Percentiles rank a stretch among this genome's conserved stretches.
phyloP scores from a whole-genome alignment of 73 alveolate genomes.

The Chromera velia region DNA sequence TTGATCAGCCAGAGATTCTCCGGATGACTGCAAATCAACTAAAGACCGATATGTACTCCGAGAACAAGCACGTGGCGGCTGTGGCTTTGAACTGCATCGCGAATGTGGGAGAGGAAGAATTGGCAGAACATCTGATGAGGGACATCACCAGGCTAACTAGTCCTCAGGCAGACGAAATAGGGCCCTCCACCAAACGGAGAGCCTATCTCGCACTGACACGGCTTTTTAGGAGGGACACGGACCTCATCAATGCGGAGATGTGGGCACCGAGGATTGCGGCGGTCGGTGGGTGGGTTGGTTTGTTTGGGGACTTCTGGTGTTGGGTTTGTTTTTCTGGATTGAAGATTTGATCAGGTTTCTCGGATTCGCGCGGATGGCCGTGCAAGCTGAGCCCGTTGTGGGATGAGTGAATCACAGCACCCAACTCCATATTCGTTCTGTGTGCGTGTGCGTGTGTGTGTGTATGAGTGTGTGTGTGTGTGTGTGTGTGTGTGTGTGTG shows the following conservation, averaged over 20 bases:
- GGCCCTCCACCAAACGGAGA: constrained; percentile 17
- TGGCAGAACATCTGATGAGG: constrained; percentile 55
- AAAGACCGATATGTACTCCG: constrained; percentile 77
- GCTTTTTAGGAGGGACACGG: constrained; percentile 23
- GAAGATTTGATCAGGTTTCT: no score
- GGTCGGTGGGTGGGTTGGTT: no score
- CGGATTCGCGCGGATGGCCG: no score
- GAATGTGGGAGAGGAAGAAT: constrained; percentile 77
- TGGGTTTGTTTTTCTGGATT: no score
- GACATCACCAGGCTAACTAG: constrained; percentile 28
- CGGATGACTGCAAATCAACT: constrained; percentile 80
- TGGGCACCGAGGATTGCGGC: neutral
- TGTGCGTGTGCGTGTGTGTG: no score
- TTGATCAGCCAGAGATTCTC: constrained; percentile 66
- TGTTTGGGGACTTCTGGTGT: no score
- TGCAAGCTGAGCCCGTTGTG: no score
- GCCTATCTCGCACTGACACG: constrained; percentile 25
- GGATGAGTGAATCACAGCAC: no score
- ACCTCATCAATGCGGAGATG: neutral
- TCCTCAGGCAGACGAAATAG: neutral
- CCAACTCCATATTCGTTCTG: no score
- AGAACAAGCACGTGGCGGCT: constrained; percentile 79
- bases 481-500: no score
- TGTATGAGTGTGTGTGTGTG: no score
- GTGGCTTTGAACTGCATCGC: constrained; percentile 88